These are phyloP conservation scores for Cryphonectria parasitica DNA, from an alignment of 2,329 filamentous ascomycete species.

Conservation along the genomic window DNA sequence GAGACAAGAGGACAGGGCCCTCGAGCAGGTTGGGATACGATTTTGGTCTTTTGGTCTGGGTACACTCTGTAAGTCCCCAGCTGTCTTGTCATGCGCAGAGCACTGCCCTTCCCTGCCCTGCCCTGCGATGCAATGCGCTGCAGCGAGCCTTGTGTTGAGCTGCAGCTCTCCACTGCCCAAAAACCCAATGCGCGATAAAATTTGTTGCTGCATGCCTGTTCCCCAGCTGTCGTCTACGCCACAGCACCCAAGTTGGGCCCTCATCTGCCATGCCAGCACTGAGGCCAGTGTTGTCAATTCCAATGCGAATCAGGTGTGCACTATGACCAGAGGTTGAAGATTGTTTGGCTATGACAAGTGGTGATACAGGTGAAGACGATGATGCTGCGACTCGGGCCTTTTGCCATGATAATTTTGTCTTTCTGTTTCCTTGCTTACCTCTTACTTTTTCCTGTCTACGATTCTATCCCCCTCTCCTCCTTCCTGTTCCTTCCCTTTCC, in stretches of 20 bases:
- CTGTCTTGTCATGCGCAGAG: not conserved
- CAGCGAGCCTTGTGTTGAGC: not conserved
- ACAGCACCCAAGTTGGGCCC: not conserved
- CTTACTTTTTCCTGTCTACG: not conserved
- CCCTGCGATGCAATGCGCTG: not conserved
- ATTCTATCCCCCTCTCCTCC: not conserved
- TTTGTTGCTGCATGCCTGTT: not conserved
- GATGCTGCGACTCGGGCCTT: not conserved
- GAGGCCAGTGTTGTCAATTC: not conserved
- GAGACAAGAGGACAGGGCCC: not conserved
- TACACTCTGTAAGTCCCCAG: not conserved
- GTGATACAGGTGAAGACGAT: not conserved
- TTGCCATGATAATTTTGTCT: not conserved
- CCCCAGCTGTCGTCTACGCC: not conserved
- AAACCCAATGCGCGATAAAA: constrained; percentile 19
- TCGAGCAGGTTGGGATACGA: not conserved
- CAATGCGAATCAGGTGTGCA: not conserved
- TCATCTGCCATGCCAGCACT: not conserved
- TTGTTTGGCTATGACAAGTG: not conserved
- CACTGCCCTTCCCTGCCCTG: not conserved
- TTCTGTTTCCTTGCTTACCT: not conserved
- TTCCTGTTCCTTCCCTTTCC: not conserved
- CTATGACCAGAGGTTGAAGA: not conserved
- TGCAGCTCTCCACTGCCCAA: not conserved
- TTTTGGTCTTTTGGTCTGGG: not conserved